Evolutionary conservation across 2,329 filamentous ascomycete species (phyloP).

Genomic region (Gremmenia infestans): DNA sequence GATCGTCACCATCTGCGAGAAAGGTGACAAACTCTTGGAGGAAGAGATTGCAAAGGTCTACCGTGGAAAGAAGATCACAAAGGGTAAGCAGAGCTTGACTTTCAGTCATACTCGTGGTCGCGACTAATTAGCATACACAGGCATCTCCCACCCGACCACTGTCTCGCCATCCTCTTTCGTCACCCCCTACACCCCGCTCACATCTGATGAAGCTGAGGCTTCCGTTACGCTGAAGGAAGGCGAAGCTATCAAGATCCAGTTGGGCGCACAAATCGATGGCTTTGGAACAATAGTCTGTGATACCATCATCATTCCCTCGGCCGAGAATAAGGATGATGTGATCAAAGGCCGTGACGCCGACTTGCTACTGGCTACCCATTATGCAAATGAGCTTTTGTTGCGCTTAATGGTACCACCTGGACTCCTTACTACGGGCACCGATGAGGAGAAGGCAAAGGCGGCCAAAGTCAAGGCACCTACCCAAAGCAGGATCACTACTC

Average conservation of each 20-base stretch:
- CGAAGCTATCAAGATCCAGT: constrained; percentile 93
- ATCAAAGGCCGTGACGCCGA: constrained; percentile 78
- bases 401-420: constrained; percentile 90
- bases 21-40: constrained; percentile 90
- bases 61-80: constrained; percentile 94
- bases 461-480: constrained; percentile 75
- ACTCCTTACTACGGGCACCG: constrained; percentile 72
- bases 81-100: constrained; percentile 52
- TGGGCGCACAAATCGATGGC: constrained; percentile 97
- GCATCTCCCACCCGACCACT: constrained; percentile 90
- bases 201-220: constrained; percentile 81
- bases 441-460: constrained; percentile 94
- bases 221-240: constrained; percentile 71
- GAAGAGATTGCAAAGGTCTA: constrained; percentile 95
- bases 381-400: constrained; percentile 91
- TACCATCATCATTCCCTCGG: constrained; percentile 68
- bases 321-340: constrained; percentile 55
- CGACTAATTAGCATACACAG: constrained; percentile 39
- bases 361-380: constrained; percentile 84
- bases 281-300: constrained; percentile 96
- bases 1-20: constrained; percentile 89
- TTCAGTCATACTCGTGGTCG: constrained; percentile 28
- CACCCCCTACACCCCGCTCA: constrained; percentile 92
- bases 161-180: constrained; percentile 91
- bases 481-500: constrained; percentile 77